Base-by-base conservation (phyloP, 2,329 filamentous ascomycete genomes). In the Botrytis pseudocinerea region DNA sequence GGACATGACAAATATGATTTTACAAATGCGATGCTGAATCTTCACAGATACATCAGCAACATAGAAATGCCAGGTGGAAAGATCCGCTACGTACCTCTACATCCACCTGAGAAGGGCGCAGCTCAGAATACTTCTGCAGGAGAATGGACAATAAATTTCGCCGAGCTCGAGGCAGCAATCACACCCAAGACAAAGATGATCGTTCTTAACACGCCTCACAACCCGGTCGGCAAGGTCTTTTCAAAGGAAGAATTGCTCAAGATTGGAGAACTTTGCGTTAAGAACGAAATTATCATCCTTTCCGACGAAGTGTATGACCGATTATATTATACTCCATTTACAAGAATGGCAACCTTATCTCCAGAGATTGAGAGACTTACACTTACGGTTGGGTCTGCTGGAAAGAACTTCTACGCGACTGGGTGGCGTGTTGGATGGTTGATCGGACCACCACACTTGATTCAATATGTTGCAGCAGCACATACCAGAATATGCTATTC, bases 381-480 rank as follows among this genome's bases (percentile, higher is more conserved):
- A 7, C 84, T 99, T 66, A 98, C 96, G 0, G 96, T 99, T 44
- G 96, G 96, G 32, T 97, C 94, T 0, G 96, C 94, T 1, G 96
- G 96, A 78, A 99, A 99, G 88, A 97, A 96, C 85, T 99, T 99
- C 83, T 98, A 98, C 81, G 94, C 93, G 73, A 99, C 96, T 0
- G 96, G 96, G 65, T 99, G 96, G 96, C 91, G 96, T 73, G 95
- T 98, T 7, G 89, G 96, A 72, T 99, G 95, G 90, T 86, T 99
- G 54, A 96, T 98, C 80, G 96, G 96, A 0, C 94, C 93, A 0
- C 89, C 93, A 70, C 89, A 97, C 75, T 86, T 98, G 70, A 94
- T 98, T 84, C 92, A 97, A 81, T 93, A 97, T 81, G 95, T 97
- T 48, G 90, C 93, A 18, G 94, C 94, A 28, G 96, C 96, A 0